These are phyloP conservation scores for Dendrostoma leiphaemia DNA, from an alignment of 2,329 filamentous ascomycete species.

Conservation along the genomic window DNA sequence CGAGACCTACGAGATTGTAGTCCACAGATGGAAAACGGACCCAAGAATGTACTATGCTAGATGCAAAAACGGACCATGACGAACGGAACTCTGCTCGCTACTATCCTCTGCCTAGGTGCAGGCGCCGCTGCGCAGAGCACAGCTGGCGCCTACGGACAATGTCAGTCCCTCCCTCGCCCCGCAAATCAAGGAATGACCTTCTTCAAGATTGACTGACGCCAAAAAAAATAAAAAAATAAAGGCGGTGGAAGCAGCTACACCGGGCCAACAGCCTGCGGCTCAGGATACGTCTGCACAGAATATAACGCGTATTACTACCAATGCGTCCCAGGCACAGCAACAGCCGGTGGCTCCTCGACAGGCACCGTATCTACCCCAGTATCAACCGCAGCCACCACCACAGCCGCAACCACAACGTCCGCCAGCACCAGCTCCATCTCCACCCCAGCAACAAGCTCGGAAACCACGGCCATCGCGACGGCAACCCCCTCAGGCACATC, in stretches of 20 bases:
- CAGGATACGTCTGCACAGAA: slow-evolving; percentile 22
- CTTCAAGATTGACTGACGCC: background rate
- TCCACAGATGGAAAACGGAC: background rate
- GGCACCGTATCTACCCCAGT: background rate
- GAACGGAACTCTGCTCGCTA: background rate
- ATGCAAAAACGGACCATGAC: background rate
- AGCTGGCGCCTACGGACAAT: slow-evolving; percentile 14
- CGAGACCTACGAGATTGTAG: background rate
- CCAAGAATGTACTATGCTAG: background rate
- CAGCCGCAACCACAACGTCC: background rate
- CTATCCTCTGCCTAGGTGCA: background rate
- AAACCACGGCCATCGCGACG: slow-evolving; percentile 6
- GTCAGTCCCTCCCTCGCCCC: background rate
- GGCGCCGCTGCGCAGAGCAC: slow-evolving; percentile 12
- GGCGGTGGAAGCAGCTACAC: slow-evolving; percentile 20
- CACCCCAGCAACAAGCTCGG: slow-evolving; percentile 4
- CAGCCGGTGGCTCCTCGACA: background rate
- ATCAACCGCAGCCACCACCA: background rate
- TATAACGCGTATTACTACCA: slow-evolving; percentile 21
- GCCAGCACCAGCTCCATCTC: background rate
- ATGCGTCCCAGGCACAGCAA: slow-evolving; percentile 10
- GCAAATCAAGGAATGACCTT: too few relatives aligned
- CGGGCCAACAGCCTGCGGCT: slow-evolving; percentile 19
- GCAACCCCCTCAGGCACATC: slow-evolving; percentile 12
- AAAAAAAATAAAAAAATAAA: too few relatives aligned